Base-by-base conservation (phyloP, 257 asterid species). In the Plectranthus barbatus region DNA sequence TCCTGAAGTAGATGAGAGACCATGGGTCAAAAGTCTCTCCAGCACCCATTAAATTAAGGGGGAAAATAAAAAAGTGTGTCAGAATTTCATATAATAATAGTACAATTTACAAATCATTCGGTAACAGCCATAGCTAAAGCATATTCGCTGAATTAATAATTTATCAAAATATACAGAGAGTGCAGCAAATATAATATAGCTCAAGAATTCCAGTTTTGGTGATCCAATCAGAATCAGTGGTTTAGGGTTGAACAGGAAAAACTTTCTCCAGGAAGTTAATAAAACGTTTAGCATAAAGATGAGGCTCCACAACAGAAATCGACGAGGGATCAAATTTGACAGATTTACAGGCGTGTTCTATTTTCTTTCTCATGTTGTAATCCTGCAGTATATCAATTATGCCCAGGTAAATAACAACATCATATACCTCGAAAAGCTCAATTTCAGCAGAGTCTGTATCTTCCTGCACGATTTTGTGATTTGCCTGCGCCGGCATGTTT, bases 401-500 rank as follows among this genome's bases (percentile, higher is more conserved):
- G 55, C 99, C 99, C 23, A 92, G 89, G 71, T 86, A 92, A 29
- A 92, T 93, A 68, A 92, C 95, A 8, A 89, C 96, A 29, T 92
- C 97, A 26, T 92, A 89, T 24, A 89, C 95, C 82, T 86, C 97
- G 53, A 86, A 89, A 9, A 92, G 94, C 64, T 92, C 97, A 3
- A 81, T 81, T 70, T 83, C 91, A 6, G 76, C 75, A 6, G 91
- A 69, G 69, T 70, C 84, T 0, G 72, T 64, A 46, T 81, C 85
- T 4, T 79, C 84, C 73, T 78, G 86, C 74, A 52, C 49, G 17
- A 89, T 76, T 65, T 78, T 92, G 72, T 67, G 86, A 69, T 80
- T 82, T 57, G 94, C 99, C 80, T 86, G 94, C 50, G 99, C 97
- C 5, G 99, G 99, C 99, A 92, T 92, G 88, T 92, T 83, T 29